Percentiles rank a stretch among this genome's conserved stretches.
Evolutionary conservation across 768 basidiomycete species (phyloP).

Genomic region (Podaxis sp.): DNA sequence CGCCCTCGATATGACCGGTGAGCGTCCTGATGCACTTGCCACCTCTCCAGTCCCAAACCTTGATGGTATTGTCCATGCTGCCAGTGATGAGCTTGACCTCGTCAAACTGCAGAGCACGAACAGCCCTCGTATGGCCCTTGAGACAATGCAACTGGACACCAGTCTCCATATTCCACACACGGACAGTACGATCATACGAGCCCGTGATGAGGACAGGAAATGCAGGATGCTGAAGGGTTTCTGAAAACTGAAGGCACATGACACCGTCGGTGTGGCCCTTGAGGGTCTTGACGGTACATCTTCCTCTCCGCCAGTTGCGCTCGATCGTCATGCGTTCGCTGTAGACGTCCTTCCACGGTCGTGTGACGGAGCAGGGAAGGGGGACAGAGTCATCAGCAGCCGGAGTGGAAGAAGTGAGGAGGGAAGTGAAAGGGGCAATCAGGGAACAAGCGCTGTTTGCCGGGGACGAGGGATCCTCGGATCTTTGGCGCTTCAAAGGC

Average conservation of each 20-base stretch:
- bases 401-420: slow-evolving; percentile 15
- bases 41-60: slow-evolving; percentile 94
- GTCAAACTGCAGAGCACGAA: slow-evolving; percentile 93
- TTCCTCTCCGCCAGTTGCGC: slow-evolving; percentile 95
- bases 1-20: slow-evolving; percentile 87
- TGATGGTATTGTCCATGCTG: slow-evolving; percentile 93
- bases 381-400: slow-evolving; percentile 19
- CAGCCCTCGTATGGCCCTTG: slow-evolving; percentile 88
- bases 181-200: slow-evolving; percentile 91
- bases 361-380: slow-evolving; percentile 48
- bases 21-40: slow-evolving; percentile 87
- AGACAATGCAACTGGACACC: slow-evolving; percentile 82
- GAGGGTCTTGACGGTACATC: slow-evolving; percentile 80
- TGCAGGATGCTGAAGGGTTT: slow-evolving; percentile 74
- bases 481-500: slow-evolving; percentile 53
- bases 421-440: slow-evolving; percentile 15
- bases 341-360: slow-evolving; percentile 99
- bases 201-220: slow-evolving; percentile 97
- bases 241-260: slow-evolving; percentile 95
- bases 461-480: slow-evolving; percentile 22
- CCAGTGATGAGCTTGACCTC: slow-evolving; percentile 93
- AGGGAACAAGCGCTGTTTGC: slow-evolving; percentile 9
- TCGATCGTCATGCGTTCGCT: slow-evolving; percentile 96
- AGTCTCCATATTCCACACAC: slow-evolving; percentile 96
- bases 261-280: slow-evolving; percentile 95